Base-by-base conservation (phyloP, 1,284 basidiomycete genomes). In the Tilletia caries region DNA sequence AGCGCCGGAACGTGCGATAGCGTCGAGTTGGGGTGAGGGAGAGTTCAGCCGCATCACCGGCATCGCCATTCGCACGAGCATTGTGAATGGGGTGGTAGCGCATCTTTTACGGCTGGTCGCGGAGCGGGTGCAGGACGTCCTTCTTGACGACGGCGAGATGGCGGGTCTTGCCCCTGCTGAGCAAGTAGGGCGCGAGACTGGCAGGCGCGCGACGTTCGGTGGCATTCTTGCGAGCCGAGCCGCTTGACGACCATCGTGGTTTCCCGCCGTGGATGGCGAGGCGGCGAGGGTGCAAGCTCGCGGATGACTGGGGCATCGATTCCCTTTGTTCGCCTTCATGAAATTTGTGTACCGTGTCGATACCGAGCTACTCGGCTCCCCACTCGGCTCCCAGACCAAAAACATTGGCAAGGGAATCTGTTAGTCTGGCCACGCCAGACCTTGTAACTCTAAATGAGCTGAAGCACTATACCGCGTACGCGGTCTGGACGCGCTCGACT, bases 241-340 rank as follows among this genome's bases (percentile, higher is more conserved):
- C 23, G 68, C 77, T 78, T 67, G 76, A 71, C 29, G 91, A 92
- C 84, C 93, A 94, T 75, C 88, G 90, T 12, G 92, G 91, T 32
- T 88, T 86, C 37, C 91, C 92, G 15, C 91, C 90, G 44, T 89
- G 89, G 18, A 90, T 87, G 15, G 92, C 91, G 32, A 93, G 86
- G 0, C 91, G 92, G 84, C 92, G 92, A 60, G 93, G 85, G 87
- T 70, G 84, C 82, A 66, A 84, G 84, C 74, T 85, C 83, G 71
- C 83, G 75, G 20, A 85, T 44, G 23, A 84, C n/a, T n/a, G n/a
- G n/a, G n/a, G n/a, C n/a, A n/a, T n/a, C n/a, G n/a, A n/a, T n/a
- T n/a, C n/a, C n/a, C n/a, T n/a, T n/a, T n/a, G n/a, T n/a, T n/a
- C n/a, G n/a, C n/a, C n/a, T n/a, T n/a, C n/a, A n/a, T n/a, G n/a